phyloP scores from a whole-genome alignment of 352 stramenopile species.

The Peronosclerospora sorghi region DNA sequence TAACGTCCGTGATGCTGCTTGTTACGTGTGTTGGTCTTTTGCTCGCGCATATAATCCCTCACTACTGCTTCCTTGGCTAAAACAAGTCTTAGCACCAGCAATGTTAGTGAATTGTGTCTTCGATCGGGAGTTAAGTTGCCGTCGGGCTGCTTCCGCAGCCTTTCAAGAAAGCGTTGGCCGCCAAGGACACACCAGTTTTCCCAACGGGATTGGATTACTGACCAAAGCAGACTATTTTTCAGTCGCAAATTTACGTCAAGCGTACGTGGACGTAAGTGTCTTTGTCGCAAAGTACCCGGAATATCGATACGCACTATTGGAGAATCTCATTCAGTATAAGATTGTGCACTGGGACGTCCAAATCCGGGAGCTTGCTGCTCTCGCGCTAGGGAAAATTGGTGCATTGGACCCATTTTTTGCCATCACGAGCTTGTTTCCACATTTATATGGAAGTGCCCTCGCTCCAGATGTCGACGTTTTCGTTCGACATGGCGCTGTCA shows the following conservation, averaged over 20 bases:
- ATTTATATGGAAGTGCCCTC: conserved; percentile 70
- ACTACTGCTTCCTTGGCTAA: conserved; percentile 86
- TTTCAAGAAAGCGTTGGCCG: conserved; percentile 94
- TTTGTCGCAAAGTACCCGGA: conserved; percentile 87
- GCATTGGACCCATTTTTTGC: conserved; percentile 71
- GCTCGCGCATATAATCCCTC: conserved; percentile 89
- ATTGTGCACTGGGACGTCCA: conserved; percentile 92
- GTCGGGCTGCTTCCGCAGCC: conserved; percentile 93
- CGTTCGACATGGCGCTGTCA: conserved; percentile 88
- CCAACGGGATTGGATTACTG: conserved; percentile 94
- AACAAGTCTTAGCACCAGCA: conserved; percentile 74
- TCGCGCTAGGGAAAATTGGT: conserved; percentile 79
- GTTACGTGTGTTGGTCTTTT: conserved; percentile 98
- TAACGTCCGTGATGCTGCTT: conserved; percentile 96
- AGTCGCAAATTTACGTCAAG: conserved; percentile 84
- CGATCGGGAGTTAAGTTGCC: conserved; percentile 97
- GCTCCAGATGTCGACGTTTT: conserved; percentile 84
- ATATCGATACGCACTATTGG: conserved; percentile 76
- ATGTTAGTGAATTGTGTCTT: conserved; percentile 95
- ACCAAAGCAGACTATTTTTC: conserved; percentile 97
- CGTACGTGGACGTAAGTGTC: conserved; percentile 88
- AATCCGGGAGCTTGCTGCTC: conserved; percentile 84
- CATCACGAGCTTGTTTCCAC: conserved; percentile 65
- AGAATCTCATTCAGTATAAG: conserved; percentile 82
- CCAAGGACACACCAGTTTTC: conserved; percentile 88